Evolutionary conservation across 2,329 filamentous ascomycete species (phyloP).

Genomic region (Cladophialophora immunda): DNA sequence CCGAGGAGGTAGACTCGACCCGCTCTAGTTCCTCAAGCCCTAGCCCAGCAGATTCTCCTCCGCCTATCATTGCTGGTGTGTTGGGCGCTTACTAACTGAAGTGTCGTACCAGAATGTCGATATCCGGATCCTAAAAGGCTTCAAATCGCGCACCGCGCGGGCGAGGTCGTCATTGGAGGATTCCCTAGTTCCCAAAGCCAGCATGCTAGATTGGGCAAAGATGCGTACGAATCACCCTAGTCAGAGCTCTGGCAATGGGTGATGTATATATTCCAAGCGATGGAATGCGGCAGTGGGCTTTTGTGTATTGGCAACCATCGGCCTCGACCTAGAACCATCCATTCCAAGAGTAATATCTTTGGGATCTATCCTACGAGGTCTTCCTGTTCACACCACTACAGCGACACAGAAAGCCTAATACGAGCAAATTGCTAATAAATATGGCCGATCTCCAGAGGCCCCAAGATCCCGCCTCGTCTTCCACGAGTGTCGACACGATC

Average conservation of each 20-base stretch:
- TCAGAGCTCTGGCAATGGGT: background rate
- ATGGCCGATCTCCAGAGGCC: conserved; percentile 6
- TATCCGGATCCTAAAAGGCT: too few species aligned
- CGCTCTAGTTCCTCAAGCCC: background rate
- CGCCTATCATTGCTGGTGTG: background rate
- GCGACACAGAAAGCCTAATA: background rate
- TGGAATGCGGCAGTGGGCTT: background rate
- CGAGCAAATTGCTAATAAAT: background rate
- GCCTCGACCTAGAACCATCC: background rate
- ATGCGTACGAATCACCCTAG: background rate
- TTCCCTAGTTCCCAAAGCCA: background rate
- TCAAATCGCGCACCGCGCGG: background rate
- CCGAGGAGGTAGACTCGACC: background rate
- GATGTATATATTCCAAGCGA: conserved; percentile 12
- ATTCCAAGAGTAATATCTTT: too few species aligned
- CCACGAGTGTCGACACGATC: conserved; percentile 1
- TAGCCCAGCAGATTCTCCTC: background rate
- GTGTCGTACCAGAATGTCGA: conserved; percentile 1
- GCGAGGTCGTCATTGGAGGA: background rate
- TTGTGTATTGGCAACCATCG: background rate
- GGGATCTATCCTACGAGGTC: background rate
- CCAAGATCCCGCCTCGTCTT: background rate
- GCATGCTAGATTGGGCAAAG: background rate
- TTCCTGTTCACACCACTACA: background rate
- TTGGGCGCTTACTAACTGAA: conserved; percentile 6